Evolutionary conservation across 1,139 yeast genomes (phyloP), one percentile per base, ranked within the genome.

Genomic region (Suhomyces atakaporum): DNA sequence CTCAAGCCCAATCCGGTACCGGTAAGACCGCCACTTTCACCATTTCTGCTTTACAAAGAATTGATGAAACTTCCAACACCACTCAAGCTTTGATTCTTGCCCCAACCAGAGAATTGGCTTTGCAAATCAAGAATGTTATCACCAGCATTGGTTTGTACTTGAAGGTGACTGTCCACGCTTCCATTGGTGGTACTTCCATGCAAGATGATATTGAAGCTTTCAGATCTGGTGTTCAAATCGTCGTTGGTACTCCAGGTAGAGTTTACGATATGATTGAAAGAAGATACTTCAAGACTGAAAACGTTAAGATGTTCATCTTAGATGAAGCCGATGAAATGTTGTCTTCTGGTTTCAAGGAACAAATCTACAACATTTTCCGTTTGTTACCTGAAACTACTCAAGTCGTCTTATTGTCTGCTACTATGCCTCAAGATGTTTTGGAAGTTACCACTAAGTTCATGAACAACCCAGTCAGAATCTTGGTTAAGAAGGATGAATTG

Each of bases 301-400:
- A 84, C 69, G 77, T 92, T 65, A 88, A 89, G 79, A 90, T 92
- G 97, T 85, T 92, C 75, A 86, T 92, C 66, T 80, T 92, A 69
- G 98, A 92, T 76, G 98, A 92, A 77, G 98, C 98, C 64, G 98
- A 92, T 79, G 97, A 90, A 77, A 84, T 92, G 92, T 81, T 92
- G 69, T 82, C 94, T 43, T 80, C 95, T 55, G 98, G 98, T 57
- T 92, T 92, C 84, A 87, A 86, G 76, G 95, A 87, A 68, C 97
- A 92, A 77, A 92, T 92, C 63, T 89, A 90, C 81, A 92, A 90
- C 72, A 87, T 92, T 63, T 90, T 88, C 88, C 81, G 88, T 66
- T 79, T 84, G 71, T 79, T 92, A 65, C 97, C 97, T 62, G 84
- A 84, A 62, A 81, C 92, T 55, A 86, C 96, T 55, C 98, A 92